Percentiles rank a stretch among this genome's conserved stretches.
phyloP scores from a whole-genome alignment of 176 grass and related monocot species.

The Luzula sylvatica region DNA sequence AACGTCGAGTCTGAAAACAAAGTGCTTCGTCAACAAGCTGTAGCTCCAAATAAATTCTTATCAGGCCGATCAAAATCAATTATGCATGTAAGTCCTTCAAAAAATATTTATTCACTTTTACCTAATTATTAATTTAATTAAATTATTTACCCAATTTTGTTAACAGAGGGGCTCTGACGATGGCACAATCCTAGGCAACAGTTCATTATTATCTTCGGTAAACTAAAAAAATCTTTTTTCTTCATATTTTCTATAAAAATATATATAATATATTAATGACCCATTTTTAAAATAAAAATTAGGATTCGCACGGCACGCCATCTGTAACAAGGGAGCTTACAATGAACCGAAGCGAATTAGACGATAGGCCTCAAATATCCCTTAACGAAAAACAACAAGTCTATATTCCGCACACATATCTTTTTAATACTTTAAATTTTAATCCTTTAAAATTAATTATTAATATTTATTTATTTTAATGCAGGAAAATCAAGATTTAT shows the following conservation, averaged over 20 bases:
- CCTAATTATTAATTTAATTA: slow-evolving; percentile 17
- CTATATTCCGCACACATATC: slow-evolving; percentile 10
- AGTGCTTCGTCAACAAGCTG: slow-evolving; percentile 96
- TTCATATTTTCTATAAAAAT: not conserved
- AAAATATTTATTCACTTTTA: slow-evolving; percentile 1
- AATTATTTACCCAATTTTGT: slow-evolving; percentile 21
- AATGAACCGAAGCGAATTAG: slow-evolving; percentile 62
- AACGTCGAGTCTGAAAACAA: slow-evolving; percentile 99
- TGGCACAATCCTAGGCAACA: slow-evolving; percentile 38
- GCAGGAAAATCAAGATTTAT: slow-evolving; percentile 93
- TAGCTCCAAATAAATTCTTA: slow-evolving; percentile 91
- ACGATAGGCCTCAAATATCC: slow-evolving; percentile 89
- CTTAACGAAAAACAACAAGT: slow-evolving; percentile 98
- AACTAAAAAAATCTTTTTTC: slow-evolving; percentile 20
- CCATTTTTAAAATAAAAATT: slow-evolving; percentile 18
- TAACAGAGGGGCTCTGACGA: slow-evolving; percentile 72
- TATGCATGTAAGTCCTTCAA: slow-evolving; percentile 48
- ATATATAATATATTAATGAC: not conserved
- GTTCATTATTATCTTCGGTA: slow-evolving; percentile 47
- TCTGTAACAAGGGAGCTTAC: slow-evolving; percentile 28
- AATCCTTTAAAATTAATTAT: slow-evolving; percentile 5
- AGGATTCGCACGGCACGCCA: slow-evolving; percentile 50
- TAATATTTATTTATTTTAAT: not conserved
- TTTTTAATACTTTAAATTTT: not conserved
- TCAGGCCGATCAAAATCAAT: slow-evolving; percentile 87